These are phyloP conservation scores for Geranium incanum DNA, from an alignment of 441 rosid species.

Conservation along the genomic window DNA sequence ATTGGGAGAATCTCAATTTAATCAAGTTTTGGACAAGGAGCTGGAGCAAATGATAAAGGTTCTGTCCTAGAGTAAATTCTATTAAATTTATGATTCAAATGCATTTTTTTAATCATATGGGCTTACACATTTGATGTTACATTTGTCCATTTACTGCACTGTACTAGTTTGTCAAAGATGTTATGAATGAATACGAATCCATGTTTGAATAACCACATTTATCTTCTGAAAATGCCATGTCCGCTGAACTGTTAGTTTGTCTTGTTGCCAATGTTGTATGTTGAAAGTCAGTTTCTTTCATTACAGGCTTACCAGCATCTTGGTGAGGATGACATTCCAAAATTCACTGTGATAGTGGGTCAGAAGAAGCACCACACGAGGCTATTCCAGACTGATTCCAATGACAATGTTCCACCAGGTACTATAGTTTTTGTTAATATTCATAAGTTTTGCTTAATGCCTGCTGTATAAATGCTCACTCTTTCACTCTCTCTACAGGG, in stretches of 20 bases:
- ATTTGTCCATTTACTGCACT: neutral
- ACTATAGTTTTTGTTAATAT: neutral
- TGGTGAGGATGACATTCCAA: constrained; percentile 66
- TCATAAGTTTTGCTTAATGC: neutral
- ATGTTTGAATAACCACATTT: neutral
- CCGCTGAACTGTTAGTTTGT: neutral
- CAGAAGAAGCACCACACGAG: constrained; percentile 89
- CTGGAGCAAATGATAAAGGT: constrained; percentile 80
- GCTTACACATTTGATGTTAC: constrained; percentile 7
- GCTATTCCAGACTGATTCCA: constrained; percentile 51
- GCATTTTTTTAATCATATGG: neutral
- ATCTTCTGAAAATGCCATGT: constrained; percentile 8
- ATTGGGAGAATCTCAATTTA: constrained; percentile 80
- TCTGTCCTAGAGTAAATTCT: neutral
- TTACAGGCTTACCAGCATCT: constrained; percentile 70
- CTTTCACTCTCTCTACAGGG: constrained; percentile 36
- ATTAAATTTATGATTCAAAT: neutral
- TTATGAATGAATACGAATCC: constrained; percentile 8
- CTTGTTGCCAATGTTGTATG: neutral
- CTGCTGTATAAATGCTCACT: constrained; percentile 9
- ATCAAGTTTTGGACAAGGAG: constrained; percentile 79
- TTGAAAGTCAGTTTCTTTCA: constrained; percentile 3
- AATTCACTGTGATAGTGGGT: constrained; percentile 76
- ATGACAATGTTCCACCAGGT: constrained; percentile 84
- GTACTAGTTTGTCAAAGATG: constrained; percentile 2